Conservation (phyloP, 305 asterid species). For the Fraxinus sp. region DNA sequence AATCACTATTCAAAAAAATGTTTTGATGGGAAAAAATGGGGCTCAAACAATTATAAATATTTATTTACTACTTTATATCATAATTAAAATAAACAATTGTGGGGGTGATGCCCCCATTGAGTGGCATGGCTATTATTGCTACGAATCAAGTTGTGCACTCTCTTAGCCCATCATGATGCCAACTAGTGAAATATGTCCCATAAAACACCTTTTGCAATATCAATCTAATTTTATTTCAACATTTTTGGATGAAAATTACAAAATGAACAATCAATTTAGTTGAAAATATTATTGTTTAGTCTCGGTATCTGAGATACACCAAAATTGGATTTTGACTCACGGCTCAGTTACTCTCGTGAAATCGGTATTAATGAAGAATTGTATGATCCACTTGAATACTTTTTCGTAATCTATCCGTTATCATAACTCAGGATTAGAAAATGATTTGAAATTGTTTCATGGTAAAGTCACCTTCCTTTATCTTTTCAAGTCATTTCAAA, state of each 20-base stretch:
- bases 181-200: not conserved
- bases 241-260: not conserved
- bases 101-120: not conserved
- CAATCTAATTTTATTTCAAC: not conserved
- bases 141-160: not conserved
- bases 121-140: not conserved
- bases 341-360: not conserved
- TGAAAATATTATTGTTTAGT: not conserved
- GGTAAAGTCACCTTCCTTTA: not conserved
- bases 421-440: not conserved
- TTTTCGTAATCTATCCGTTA: not conserved
- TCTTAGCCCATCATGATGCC: not conserved
- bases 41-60: no score
- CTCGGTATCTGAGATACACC: not conserved
- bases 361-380: not conserved
- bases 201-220: not conserved
- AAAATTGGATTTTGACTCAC: not conserved
- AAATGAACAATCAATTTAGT: no score
- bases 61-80: no score
- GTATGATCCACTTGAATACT: not conserved
- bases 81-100: not conserved
- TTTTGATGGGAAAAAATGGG: no score
- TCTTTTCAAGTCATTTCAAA: not conserved
- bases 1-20: no score
- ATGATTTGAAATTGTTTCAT: not conserved